Evolutionary conservation across 2,329 filamentous ascomycete species (phyloP), one percentile per base, ranked within the genome.

Genomic region (Aspergillus sergii): DNA sequence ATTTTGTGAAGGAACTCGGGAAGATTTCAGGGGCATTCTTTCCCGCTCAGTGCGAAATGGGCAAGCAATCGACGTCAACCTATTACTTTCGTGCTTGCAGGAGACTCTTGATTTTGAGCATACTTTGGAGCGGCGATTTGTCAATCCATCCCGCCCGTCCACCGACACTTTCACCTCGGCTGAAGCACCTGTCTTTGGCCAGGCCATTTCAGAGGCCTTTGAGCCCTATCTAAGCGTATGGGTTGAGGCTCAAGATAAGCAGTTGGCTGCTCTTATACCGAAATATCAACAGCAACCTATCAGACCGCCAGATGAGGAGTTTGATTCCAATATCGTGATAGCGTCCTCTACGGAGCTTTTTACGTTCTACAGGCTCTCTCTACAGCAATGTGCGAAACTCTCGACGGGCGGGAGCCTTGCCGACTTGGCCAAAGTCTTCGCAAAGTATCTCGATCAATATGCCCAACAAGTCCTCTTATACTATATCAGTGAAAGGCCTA

Each of bases 41-140:
- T 93, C 96, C 74, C 89, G 90, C 69, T 94, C 92, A 67, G 94
- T 95, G 85, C 88, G 94, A 62, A 88, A 88, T 63, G 92, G 92
- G 2, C 87, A 89, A 76, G 91, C 89, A 64, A 85, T 97, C 50
- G 94, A 98, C 74, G 94, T 98, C 67, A 94, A 96, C 72, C 80
- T 98, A 56, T 81, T 98, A 39, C 84, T 98, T 26, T 92, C 90
- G 41, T 97, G 94, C 76, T 80, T 98, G 67, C 94, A 98, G 73
- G 94, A 98, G 76, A 99, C 95, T 0, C 87, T 99, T 70, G 93
- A 99, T 75, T 99, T 99, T 75, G 95, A 99, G 79, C 94, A 98
- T 74, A 90, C 87, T 63, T 83, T 99, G 14, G 95, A 99, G 78
- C 88, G 88, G 66, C 89, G 91, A 11, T 98, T 98, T 75, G 86